phyloP scores from a whole-genome alignment of 306 rosid species.

The Castanopsis chinensis region DNA sequence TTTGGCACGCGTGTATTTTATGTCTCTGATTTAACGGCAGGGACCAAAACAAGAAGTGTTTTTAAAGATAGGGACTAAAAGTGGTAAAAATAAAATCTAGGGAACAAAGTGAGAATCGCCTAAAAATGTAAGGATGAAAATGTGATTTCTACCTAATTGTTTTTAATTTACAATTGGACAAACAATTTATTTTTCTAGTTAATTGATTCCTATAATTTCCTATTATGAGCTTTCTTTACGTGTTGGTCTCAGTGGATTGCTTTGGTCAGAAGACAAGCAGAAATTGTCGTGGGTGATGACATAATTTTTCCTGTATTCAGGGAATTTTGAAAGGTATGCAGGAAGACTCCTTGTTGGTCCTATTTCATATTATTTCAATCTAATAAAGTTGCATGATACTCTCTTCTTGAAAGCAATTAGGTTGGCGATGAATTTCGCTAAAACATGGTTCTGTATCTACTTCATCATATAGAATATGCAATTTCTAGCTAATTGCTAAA shows the following conservation, averaged over 20 bases:
- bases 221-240: background rate
- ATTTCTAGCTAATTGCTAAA: background rate
- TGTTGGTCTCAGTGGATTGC: conserved; percentile 28
- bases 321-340: conserved; percentile 32
- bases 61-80: too few relatives aligned
- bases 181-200: background rate
- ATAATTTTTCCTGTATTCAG: conserved; percentile 23
- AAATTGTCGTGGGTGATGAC: conserved; percentile 22
- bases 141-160: too few relatives aligned
- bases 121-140: too few relatives aligned
- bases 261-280: conserved; percentile 34
- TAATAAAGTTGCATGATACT: background rate
- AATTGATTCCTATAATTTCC: background rate
- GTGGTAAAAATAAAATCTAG: too few relatives aligned
- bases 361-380: background rate
- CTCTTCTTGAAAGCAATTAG: too few relatives aligned
- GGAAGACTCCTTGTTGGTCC: background rate
- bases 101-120: too few relatives aligned
- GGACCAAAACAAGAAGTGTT: too few relatives aligned
- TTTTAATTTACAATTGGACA: too few relatives aligned
- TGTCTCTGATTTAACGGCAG: too few relatives aligned
- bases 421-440: background rate
- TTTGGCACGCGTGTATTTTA: too few relatives aligned
- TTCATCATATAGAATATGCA: background rate
- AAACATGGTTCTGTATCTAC: background rate